Evolutionary conservation across 371 early-diverging fungal genomes (phyloP).

Genomic region (Coemansia sp.): DNA sequence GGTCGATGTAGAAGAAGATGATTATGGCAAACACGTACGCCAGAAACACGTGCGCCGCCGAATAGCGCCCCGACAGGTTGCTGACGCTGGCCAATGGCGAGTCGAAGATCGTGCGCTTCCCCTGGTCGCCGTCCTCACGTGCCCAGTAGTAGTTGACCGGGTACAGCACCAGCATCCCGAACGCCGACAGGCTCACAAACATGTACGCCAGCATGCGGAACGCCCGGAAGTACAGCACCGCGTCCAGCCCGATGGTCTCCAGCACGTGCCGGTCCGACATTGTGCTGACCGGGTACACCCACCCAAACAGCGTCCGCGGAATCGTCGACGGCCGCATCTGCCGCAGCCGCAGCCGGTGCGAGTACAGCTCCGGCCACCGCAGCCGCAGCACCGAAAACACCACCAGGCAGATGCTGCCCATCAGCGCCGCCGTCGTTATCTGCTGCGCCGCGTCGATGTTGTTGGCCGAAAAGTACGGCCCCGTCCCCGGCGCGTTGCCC

Average conservation of each 20-base stretch:
- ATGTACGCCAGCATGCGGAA: conserved; percentile 49
- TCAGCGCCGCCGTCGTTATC: conserved; percentile 43
- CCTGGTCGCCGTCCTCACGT: conserved; percentile 9
- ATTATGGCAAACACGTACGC: conserved; percentile 42
- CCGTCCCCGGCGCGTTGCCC: conserved; percentile 48
- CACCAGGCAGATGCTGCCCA: conserved; percentile 33
- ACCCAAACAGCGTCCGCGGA: conserved; percentile 45
- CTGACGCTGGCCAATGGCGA: conserved; percentile 37
- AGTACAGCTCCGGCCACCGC: conserved; percentile 46
- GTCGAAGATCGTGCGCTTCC: conserved; percentile 33
- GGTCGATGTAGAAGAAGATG: conserved; percentile 45
- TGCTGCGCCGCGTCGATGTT: conserved; percentile 48
- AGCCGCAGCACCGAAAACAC: conserved; percentile 42
- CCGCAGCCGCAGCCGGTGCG: conserved; percentile 45
- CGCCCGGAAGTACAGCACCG: conserved; percentile 40
- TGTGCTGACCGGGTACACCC: conserved; percentile 41
- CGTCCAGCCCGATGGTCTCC: conserved; percentile 49
- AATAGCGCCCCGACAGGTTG: conserved; percentile 22
- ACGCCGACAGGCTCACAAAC: conserved; percentile 29
- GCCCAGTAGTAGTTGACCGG: conserved; percentile 47
- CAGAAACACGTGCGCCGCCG: conserved; percentile 30
- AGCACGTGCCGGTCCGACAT: conserved; percentile 49
- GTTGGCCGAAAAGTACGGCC: conserved; percentile 43
- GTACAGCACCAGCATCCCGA: conserved; percentile 40
- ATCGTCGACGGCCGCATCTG: conserved; percentile 43